These are phyloP conservation scores for Thermochaetoides dissita DNA, from an alignment of 2,329 filamentous ascomycete species.

Conservation along the genomic window DNA sequence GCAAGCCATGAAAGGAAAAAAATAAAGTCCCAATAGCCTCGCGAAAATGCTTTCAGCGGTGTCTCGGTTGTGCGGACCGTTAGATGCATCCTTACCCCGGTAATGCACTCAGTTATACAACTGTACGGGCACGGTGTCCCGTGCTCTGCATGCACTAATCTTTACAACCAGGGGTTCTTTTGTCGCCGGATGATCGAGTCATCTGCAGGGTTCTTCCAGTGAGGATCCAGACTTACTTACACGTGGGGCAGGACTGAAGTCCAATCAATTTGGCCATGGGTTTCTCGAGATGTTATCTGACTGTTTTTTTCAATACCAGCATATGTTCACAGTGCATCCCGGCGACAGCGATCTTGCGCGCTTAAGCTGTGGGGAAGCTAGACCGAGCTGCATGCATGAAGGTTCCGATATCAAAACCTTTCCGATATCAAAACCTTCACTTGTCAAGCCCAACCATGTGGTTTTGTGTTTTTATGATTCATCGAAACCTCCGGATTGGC, in stretches of 20 bases:
- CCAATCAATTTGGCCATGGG: neutral
- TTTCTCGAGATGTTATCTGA: neutral
- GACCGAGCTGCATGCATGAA: neutral
- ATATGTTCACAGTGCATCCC: neutral
- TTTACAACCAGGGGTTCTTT: too few relatives aligned
- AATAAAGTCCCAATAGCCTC: too few relatives aligned
- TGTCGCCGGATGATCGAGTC: too few relatives aligned
- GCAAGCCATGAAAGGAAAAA: too few relatives aligned
- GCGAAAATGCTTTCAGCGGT: too few relatives aligned
- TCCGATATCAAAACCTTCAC: neutral
- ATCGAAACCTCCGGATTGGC: slow-evolving; percentile 9
- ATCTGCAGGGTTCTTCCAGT: too few relatives aligned
- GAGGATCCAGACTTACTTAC: too few relatives aligned
- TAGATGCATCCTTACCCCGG: too few relatives aligned
- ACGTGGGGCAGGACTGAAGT: neutral
- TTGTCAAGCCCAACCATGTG: neutral
- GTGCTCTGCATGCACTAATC: too few relatives aligned
- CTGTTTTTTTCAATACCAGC: neutral
- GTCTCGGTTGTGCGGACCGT: too few relatives aligned
- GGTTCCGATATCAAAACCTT: neutral
- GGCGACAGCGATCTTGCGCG: neutral
- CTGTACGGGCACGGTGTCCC: too few relatives aligned
- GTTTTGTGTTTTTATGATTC: neutral
- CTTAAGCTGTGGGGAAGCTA: neutral
- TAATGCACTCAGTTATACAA: too few relatives aligned